Evolutionary conservation across 306 rosid species (phyloP).

Genomic region (Cicer chorassanicum): DNA sequence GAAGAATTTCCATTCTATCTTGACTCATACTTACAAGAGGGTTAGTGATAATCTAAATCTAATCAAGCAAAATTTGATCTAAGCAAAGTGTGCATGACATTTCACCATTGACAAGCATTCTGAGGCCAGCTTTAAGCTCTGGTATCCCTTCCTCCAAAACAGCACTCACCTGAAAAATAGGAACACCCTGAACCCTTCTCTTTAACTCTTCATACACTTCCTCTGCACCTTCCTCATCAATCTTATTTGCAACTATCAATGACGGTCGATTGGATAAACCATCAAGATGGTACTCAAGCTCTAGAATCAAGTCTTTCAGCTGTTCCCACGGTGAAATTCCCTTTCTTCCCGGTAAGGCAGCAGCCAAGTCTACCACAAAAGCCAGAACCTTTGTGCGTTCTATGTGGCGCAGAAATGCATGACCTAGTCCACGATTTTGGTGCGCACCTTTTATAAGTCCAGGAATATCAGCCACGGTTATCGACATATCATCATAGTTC

Average conservation of each 20-base stretch:
- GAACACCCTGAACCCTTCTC: conserved; percentile 71
- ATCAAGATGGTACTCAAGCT: conserved; percentile 85
- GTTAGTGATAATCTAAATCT: conserved; percentile 53
- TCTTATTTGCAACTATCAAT: conserved; percentile 85
- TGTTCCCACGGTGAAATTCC: conserved; percentile 96
- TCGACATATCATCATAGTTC: conserved; percentile 79
- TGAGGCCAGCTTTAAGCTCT: conserved; percentile 80
- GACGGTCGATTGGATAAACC: conserved; percentile 84
- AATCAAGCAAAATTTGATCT: conserved; percentile 66
- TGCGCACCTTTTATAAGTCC: conserved; percentile 96
- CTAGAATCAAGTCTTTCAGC: conserved; percentile 70
- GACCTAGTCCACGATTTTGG: conserved; percentile 85
- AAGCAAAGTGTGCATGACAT: conserved; percentile 54
- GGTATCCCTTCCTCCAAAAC: conserved; percentile 82
- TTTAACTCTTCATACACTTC: conserved; percentile 68
- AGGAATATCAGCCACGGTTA: conserved; percentile 92
- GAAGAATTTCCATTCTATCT: not conserved
- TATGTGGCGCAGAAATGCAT: conserved; percentile 89
- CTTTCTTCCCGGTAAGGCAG: conserved; percentile 74
- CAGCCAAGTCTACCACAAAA: conserved; percentile 84
- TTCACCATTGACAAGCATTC: conserved; percentile 76
- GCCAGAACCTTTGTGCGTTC: conserved; percentile 91
- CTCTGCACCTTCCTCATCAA: conserved; percentile 85
- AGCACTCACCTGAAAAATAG: conserved; percentile 84
- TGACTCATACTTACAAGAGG: not conserved